These are phyloP conservation scores for Physaria fendleri DNA, from an alignment of 345 rosid genomes.

Conservation along the genomic window DNA sequence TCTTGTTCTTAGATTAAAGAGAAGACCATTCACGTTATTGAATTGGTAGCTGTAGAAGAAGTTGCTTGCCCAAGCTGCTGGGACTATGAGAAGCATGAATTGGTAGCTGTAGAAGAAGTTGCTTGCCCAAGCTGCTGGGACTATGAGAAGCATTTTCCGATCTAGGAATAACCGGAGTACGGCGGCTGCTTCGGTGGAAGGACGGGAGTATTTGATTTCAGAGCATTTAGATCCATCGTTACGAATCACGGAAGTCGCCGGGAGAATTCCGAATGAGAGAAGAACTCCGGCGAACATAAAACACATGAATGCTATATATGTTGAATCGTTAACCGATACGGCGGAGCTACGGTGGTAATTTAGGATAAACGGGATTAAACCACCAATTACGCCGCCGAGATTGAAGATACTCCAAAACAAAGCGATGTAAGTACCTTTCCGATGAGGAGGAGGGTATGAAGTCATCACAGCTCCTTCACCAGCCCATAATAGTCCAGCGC, in stretches of 20 bases:
- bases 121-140: slow-evolving; percentile 87
- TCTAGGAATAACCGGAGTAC: slow-evolving; percentile 41
- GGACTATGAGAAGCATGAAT: slow-evolving; percentile 71
- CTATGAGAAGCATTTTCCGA: slow-evolving; percentile 67
- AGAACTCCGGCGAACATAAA: slow-evolving; percentile 63
- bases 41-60: slow-evolving; percentile 85
- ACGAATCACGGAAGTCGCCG: slow-evolving; percentile 45
- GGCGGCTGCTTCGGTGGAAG: slow-evolving; percentile 39
- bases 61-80: slow-evolving; percentile 90
- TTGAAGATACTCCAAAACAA: slow-evolving; percentile 72
- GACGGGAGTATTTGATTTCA: slow-evolving; percentile 40
- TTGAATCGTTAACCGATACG: slow-evolving; percentile 57
- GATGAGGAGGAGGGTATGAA: slow-evolving; percentile 69
- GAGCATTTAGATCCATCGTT: slow-evolving; percentile 56
- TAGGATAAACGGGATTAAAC: slow-evolving; percentile 59
- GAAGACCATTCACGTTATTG: slow-evolving; percentile 60
- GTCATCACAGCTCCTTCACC: slow-evolving; percentile 95
- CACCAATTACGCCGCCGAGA: slow-evolving; percentile 72
- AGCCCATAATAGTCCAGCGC: slow-evolving; percentile 94
- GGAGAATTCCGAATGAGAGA: slow-evolving; percentile 50
- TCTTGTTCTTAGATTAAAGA: slow-evolving; percentile 69
- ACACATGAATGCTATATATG: slow-evolving; percentile 72
- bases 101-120: slow-evolving; percentile 85
- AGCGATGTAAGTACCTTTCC: slow-evolving; percentile 80
- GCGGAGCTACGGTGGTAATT: slow-evolving; percentile 50